Evolutionary conservation across 441 rosid species (phyloP), one percentile per base, ranked within the genome.

Genomic region (Adansonia rubrostipa): DNA sequence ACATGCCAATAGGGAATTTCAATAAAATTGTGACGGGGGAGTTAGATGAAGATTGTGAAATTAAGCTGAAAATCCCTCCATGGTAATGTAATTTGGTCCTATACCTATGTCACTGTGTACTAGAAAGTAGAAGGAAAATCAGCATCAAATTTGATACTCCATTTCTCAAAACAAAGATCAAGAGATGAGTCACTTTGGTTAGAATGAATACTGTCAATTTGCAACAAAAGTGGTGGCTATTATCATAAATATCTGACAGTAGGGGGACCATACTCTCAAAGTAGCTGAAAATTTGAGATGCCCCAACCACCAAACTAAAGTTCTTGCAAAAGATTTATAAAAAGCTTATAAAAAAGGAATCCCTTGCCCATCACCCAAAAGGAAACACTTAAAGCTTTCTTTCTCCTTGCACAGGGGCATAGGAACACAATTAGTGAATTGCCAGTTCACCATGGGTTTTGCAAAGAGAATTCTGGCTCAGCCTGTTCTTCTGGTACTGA

Each of bases 401-500:
- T 42, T 28, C 72, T 67, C 5, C 22, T 28, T 19, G n/a, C 10
- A 44, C 14, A 2, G 56, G 60, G 60, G 71, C 71, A 17, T 10
- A 67, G 71, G 33, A 40, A 67, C 53, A 67, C 71, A 67, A 0
- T 53, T 0, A 3, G 42, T 20, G 15, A 17, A 67, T 54, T n/a
- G 50, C 17, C 64, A 36, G 14, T 72, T 54, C 17, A 76, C 78
- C 77, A 84, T 89, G 85, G 86, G 66, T 58, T 68, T 73, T 64
- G 44, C 51, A 45, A 53, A 36, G 63, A 75, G 56, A 75, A 74
- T 78, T 11, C 36, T 78, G 82, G 81, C 74, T 64, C 58, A 76
- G 83, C 76, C 69, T 68, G 63, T 84, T 54, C n/a, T 79, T 20
- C 42, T 67, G 51, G 58, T 51, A 15, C 19, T 66, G 47, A 40